Conservation (phyloP, 1,284 basidiomycete genomes). For the Neonothopanus nambi region DNA sequence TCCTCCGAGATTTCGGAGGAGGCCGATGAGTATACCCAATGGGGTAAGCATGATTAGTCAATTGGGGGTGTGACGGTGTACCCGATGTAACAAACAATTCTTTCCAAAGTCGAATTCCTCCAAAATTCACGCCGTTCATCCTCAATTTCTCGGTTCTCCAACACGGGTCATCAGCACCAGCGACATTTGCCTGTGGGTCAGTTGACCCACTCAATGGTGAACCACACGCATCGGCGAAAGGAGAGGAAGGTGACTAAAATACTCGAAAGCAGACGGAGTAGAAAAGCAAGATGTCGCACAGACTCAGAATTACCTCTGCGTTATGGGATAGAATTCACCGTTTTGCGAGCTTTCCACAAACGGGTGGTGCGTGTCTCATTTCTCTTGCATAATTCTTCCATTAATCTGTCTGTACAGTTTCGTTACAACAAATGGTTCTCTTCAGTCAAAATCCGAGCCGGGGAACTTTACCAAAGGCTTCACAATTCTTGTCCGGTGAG, state of each 20-base stretch:
- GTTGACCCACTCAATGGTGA: no score
- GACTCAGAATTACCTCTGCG: slow-evolving; percentile 74
- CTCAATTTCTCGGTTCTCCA: no score
- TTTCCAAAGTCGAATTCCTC: neutral
- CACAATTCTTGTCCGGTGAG: slow-evolving; percentile 78
- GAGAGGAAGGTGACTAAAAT: no score
- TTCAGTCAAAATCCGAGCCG: slow-evolving; percentile 88
- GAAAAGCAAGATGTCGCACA: slow-evolving; percentile 39
- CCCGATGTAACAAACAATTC: no score
- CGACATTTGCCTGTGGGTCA: no score
- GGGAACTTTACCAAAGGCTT: slow-evolving; percentile 84
- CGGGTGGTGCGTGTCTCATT: slow-evolving; percentile 62
- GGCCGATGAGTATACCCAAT: no score
- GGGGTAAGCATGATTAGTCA: no score
- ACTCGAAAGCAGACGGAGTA: no score
- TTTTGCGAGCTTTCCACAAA: slow-evolving; percentile 93
- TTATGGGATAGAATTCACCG: slow-evolving; percentile 94
- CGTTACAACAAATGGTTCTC: slow-evolving; percentile 88
- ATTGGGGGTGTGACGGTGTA: no score
- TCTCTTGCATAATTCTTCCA: neutral
- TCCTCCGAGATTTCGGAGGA: no score
- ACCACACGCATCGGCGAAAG: no score
- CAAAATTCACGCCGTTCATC: neutral
- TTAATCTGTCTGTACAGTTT: slow-evolving; percentile 52
- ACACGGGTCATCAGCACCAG: no score